Evolutionary conservation across 75 land plant genomes (phyloP), one percentile per base, ranked within the genome.

Genomic region (Adiantum capillusveneris): DNA sequence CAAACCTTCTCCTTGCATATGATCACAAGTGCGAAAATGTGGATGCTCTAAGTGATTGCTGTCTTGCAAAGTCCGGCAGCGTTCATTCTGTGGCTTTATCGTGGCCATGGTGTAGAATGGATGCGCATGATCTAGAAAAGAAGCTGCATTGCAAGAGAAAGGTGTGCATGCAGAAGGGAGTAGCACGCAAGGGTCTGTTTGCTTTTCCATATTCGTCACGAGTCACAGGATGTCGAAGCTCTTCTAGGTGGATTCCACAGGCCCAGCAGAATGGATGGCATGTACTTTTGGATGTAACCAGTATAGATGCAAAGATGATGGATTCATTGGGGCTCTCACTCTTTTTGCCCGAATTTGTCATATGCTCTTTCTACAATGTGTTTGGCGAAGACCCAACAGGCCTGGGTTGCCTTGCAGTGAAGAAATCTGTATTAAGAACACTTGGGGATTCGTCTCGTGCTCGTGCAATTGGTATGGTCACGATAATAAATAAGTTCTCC

Each of bases 391-490:
- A 71, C 29, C 74, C 74, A 11, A 34, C 62, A 5, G 74, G 74
- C 0, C 45, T 71, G 30, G 74, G 68, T 16, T 64, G 69, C 31
- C 68, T 71, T 16, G 60, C 50, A 0, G 41, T 71, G 12, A 58
- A 31, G 30, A 65, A 51, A 14, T 37, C 44, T 22, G 49, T 64
- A 27, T 31, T 71, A n/a, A 34, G 34, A 31, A 48, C 45, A 24
- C 66, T 63, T 27, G 62, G 74, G 20, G 62, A 71, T 37, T 64
- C 66, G 17, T 71, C 68, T 5, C 42, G 30, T 7, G 68, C 68
- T 22, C 60, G 74, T 1, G 68, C 74, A 20, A 56, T 58, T 27
- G 74, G 74, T n/a, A 65, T 71, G 67, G 74, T 71, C 13, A 18
- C 21, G 7, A 49, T 71, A n/a, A 68, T 64, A 11, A 29, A 59